phyloP scores from a whole-genome alignment of 176 grass and related monocot genomes.

The Calamus simplicifolius region DNA sequence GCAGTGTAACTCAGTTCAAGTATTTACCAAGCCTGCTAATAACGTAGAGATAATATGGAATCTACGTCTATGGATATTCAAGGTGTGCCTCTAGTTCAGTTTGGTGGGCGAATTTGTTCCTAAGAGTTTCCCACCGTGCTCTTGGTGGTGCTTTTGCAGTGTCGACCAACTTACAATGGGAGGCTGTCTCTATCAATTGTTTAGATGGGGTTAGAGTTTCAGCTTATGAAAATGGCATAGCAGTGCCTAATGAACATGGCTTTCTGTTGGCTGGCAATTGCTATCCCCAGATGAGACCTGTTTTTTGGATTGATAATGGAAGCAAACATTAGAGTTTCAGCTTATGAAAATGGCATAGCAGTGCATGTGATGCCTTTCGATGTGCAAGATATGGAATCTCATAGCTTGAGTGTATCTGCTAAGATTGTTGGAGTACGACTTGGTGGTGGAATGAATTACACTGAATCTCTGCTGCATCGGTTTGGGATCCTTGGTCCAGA shows the following conservation, averaged over 20 bases:
- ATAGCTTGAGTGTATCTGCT: constrained; percentile 78
- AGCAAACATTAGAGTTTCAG: constrained; percentile 44
- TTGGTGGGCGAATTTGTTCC: constrained; percentile 66
- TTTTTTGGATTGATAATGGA: constrained; percentile 89
- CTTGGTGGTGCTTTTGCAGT: constrained; percentile 97
- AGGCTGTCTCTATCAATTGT: constrained; percentile 75
- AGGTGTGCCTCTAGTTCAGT: constrained; percentile 67
- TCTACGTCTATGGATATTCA: constrained; percentile 32
- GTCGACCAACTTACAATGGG: constrained; percentile 77
- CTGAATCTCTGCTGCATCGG: constrained; percentile 74
- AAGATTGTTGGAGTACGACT: constrained; percentile 85
- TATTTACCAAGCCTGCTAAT: too few species aligned
- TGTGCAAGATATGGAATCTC: constrained; percentile 79
- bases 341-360: constrained; percentile 42
- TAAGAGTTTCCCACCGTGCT: constrained; percentile 97
- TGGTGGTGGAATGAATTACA: constrained; percentile 90
- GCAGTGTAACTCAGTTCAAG: too few species aligned
- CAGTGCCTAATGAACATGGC: constrained; percentile 15
- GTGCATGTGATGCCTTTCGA: constrained; percentile 93
- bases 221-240: constrained; percentile 37
- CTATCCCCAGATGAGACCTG: constrained; percentile 77
- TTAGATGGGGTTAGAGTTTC: constrained; percentile 55
- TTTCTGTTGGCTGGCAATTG: constrained; percentile 33
- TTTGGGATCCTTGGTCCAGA: constrained; percentile 91
- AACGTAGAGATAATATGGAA: too few species aligned